phyloP scores from a whole-genome alignment of 805 yeast species.

The Saturnispora zaruensis region DNA sequence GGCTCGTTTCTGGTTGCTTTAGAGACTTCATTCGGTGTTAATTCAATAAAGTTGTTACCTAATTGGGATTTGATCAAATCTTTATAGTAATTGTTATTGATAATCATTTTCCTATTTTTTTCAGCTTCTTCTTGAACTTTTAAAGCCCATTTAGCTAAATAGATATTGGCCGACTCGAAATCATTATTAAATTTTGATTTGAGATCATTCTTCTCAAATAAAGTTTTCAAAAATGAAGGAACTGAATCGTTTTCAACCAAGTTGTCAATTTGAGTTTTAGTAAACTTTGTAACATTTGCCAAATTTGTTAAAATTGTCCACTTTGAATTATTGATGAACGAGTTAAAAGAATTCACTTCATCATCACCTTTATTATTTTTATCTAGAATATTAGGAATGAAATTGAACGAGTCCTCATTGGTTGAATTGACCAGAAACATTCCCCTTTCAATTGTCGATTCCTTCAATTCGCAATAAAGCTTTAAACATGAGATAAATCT shows the following conservation, averaged over 20 bases:
- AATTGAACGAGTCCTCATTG: conserved; percentile 51
- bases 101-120: conserved; percentile 41
- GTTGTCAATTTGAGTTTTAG: conserved; percentile 55
- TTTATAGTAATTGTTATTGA: conserved; percentile 52
- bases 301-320: conserved; percentile 83
- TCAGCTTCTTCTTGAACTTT: conserved; percentile 89
- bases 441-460: conserved; percentile 62
- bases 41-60: conserved; percentile 42
- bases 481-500: conserved; percentile 55
- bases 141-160: conserved; percentile 93
- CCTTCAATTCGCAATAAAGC: conserved; percentile 51
- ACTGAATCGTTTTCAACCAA: conserved; percentile 31
- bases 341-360: conserved; percentile 29
- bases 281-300: conserved; percentile 64
- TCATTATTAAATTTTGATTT: conserved; percentile 66
- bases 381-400: conserved; percentile 37
- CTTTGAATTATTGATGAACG: conserved; percentile 56
- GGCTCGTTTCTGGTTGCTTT: conserved; percentile 59
- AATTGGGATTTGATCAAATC: conserved; percentile 50
- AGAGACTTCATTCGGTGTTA: conserved; percentile 52
- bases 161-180: conserved; percentile 86
- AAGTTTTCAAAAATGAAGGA: conserved; percentile 49
- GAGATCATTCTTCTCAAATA: conserved; percentile 73
- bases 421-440: conserved; percentile 75
- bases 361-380: conserved; percentile 31